These are phyloP conservation scores for Actinidia arguta DNA, from an alignment of 179 eudicot genomes.

Conservation along the genomic window DNA sequence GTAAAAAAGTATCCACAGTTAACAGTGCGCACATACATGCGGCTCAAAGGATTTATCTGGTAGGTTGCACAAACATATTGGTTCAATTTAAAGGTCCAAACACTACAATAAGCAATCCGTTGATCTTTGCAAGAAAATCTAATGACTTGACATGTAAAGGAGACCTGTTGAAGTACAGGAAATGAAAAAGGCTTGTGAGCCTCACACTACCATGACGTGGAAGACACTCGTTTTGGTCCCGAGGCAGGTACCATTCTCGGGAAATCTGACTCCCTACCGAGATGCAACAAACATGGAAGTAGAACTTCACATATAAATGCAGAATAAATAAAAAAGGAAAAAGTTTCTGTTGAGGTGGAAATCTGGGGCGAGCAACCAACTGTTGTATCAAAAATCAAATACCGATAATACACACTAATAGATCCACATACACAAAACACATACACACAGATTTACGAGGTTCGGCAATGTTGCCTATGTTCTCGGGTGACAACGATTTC, in stretches of 20 bases:
- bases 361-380: too few species aligned
- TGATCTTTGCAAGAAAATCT: background rate
- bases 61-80: background rate
- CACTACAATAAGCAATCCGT: background rate
- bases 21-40: background rate
- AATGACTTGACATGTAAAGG: background rate
- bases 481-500: too few species aligned
- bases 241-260: background rate
- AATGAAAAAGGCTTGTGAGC: background rate
- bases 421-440: too few species aligned
- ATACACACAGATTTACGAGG: too few species aligned
- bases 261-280: constrained; percentile 6
- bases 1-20: constrained; percentile 4
- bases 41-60: background rate
- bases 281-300: background rate
- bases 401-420: too few species aligned
- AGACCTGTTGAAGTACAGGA: background rate
- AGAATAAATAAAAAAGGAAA: background rate
- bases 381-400: too few species aligned
- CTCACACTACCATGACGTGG: background rate
- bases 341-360: too few species aligned
- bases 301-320: background rate
- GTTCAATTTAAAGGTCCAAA: background rate
- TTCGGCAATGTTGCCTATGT: too few species aligned
- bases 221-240: background rate